Percentiles rank a stretch among this genome's conserved stretches.
Evolutionary conservation across 805 yeast genomes (phyloP).

Genomic region (Nakazawaea ambrosiae): DNA sequence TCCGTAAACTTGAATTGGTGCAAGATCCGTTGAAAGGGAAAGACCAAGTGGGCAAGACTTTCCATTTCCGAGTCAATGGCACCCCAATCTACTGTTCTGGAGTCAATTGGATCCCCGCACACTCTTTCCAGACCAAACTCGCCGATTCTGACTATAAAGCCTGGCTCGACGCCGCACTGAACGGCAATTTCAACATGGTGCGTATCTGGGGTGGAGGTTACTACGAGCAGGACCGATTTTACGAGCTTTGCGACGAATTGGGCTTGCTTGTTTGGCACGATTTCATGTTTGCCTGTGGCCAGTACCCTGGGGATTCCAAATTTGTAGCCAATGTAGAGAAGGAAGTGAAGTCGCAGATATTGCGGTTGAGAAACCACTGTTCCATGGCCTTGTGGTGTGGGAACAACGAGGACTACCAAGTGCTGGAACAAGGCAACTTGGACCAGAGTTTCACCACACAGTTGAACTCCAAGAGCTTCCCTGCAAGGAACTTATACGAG

Average conservation of each 20-base stretch:
- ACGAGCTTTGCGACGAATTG: conserved; percentile 33
- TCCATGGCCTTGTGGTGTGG: conserved; percentile 35
- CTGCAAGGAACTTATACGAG: conserved; percentile 38
- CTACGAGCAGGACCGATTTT: conserved; percentile 35
- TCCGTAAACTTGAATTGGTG: conserved; percentile 35
- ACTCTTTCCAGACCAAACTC: conserved; percentile 28
- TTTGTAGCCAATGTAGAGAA: conserved; percentile 27
- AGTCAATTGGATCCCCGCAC: conserved; percentile 45
- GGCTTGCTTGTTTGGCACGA: conserved; percentile 50
- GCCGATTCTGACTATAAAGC: conserved; percentile 27
- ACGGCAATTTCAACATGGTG: conserved; percentile 35
- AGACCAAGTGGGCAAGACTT: conserved; percentile 26
- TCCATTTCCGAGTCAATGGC: conserved; percentile 35
- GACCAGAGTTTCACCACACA: conserved; percentile 22
- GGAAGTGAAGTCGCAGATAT: conserved; percentile 33
- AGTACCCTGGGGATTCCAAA: conserved; percentile 35
- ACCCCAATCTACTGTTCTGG: conserved; percentile 32
- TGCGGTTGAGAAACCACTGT: conserved; percentile 33
- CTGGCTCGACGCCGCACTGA: conserved; percentile 27
- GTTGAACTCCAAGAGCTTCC: conserved; percentile 30
- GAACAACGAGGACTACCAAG: conserved; percentile 41
- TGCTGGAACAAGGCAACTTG: conserved; percentile 30
- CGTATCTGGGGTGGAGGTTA: conserved; percentile 47
- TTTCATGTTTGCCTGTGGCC: conserved; percentile 53
- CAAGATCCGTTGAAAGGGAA: conserved; percentile 24